phyloP scores from a whole-genome alignment of 768 basidiomycete genomes.

The Agrocybe praecox region DNA sequence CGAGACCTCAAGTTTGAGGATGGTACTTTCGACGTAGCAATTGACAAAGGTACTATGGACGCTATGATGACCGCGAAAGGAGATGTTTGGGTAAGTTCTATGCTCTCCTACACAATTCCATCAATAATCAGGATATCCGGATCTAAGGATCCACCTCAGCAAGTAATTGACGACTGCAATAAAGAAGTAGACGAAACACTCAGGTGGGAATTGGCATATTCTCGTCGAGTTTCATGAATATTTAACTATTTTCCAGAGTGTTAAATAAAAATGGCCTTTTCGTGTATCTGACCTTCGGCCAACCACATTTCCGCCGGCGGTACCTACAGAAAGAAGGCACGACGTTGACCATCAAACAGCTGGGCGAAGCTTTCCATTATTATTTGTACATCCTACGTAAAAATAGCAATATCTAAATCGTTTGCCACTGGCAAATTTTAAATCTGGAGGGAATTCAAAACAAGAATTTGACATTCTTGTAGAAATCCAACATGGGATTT shows the following conservation, averaged over 20 bases:
- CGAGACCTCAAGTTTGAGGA: slow-evolving; percentile 63
- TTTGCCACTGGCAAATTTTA: background rate
- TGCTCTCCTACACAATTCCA: background rate
- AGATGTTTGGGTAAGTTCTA: slow-evolving; percentile 71
- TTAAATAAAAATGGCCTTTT: slow-evolving; percentile 65
- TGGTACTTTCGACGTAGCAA: slow-evolving; percentile 72
- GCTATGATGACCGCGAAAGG: slow-evolving; percentile 86
- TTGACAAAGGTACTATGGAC: slow-evolving; percentile 94
- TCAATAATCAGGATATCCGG: background rate
- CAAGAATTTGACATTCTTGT: slow-evolving; percentile 92
- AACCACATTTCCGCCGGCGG: slow-evolving; percentile 82
- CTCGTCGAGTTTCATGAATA: background rate
- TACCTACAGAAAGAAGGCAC: slow-evolving; percentile 62
- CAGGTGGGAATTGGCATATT: slow-evolving; percentile 42
- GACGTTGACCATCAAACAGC: slow-evolving; percentile 62
- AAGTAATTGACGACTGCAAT: slow-evolving; percentile 70
- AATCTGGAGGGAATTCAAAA: slow-evolving; percentile 50
- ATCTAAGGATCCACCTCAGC: slow-evolving; percentile 71
- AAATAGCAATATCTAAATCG: slow-evolving; percentile 15
- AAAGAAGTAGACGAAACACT: slow-evolving; percentile 78
- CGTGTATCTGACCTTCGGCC: slow-evolving; percentile 85
- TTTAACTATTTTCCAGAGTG: slow-evolving; percentile 43
- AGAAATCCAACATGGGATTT: slow-evolving; percentile 88
- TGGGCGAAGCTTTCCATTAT: slow-evolving; percentile 86
- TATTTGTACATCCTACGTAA: slow-evolving; percentile 72